Evolutionary conservation across 352 stramenopile genomes (phyloP).

Genomic region (Phytophthora ohioensis): DNA sequence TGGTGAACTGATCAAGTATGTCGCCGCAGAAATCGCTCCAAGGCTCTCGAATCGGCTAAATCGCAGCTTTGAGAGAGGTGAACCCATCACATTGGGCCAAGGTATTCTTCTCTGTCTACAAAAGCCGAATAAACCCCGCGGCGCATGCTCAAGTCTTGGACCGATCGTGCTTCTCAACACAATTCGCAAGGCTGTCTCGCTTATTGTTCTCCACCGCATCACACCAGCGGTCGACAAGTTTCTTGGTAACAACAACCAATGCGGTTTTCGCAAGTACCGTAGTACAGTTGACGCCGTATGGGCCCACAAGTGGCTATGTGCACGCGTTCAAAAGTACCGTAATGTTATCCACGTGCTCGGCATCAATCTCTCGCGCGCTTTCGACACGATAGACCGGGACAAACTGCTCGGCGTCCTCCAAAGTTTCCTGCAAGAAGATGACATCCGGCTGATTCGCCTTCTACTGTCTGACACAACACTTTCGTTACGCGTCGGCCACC

Average conservation of each 20-base stretch:
- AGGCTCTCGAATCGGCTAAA: neutral
- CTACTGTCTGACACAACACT: constrained; percentile 3
- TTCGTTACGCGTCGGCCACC: neutral
- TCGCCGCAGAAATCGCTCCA: neutral
- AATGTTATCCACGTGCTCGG: constrained; percentile 7
- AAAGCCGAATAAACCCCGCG: constrained; percentile 7
- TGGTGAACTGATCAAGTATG: constrained; percentile 16
- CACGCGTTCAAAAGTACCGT: too few species aligned
- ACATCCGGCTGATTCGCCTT: neutral
- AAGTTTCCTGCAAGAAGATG: neutral
- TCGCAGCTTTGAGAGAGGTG: neutral
- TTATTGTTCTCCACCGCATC: constrained; percentile 5
- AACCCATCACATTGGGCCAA: neutral
- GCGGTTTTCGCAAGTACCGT: neutral
- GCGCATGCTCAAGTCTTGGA: constrained; percentile 5
- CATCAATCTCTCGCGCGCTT: constrained; percentile 7
- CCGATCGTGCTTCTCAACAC: constrained; percentile 16
- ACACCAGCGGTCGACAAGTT: neutral
- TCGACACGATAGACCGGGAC: constrained; percentile 12
- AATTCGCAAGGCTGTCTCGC: constrained; percentile 6
- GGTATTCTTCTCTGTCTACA: neutral
- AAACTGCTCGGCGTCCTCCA: constrained; percentile 3
- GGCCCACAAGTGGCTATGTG: constrained; percentile 3
- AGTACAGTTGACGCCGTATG: constrained; percentile 10
- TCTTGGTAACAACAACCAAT: neutral